phyloP scores from a whole-genome alignment of 441 rosid species.

The Omphalea diandra region DNA sequence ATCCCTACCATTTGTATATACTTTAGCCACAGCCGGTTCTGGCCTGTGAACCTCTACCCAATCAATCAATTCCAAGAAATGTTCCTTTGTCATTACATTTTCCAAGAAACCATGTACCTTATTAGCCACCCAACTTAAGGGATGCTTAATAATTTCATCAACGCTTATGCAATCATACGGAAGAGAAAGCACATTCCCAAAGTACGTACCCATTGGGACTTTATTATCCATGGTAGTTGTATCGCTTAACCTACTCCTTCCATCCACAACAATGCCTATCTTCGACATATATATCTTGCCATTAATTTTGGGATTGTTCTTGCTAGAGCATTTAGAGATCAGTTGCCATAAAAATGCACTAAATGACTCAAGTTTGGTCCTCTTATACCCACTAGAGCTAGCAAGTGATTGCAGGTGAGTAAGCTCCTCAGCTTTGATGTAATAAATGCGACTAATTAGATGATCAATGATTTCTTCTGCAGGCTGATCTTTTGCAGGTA shows the following conservation, averaged over 20 bases:
- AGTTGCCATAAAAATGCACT: slow-evolving; percentile 76
- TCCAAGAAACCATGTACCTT: slow-evolving; percentile 56
- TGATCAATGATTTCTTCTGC: neutral
- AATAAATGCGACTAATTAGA: slow-evolving; percentile 60
- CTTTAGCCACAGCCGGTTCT: slow-evolving; percentile 44
- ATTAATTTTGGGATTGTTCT: neutral
- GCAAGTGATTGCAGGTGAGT: slow-evolving; percentile 54
- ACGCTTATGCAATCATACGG: slow-evolving; percentile 47
- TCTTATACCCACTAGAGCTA: slow-evolving; percentile 29
- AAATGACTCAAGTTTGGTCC: slow-evolving; percentile 65
- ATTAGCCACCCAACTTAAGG: slow-evolving; percentile 52
- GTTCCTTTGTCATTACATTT: slow-evolving; percentile 49
- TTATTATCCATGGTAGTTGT: neutral
- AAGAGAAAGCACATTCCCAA: slow-evolving; percentile 75
- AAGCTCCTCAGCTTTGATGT: slow-evolving; percentile 41
- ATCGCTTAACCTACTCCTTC: slow-evolving; percentile 44
- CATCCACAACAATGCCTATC: slow-evolving; percentile 79
- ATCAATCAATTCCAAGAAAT: slow-evolving; percentile 73
- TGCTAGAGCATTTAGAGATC: slow-evolving; percentile 36
- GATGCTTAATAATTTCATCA: slow-evolving; percentile 43
- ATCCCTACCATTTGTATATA: slow-evolving; percentile 35
- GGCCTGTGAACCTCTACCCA: slow-evolving; percentile 84
- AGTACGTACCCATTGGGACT: slow-evolving; percentile 36
- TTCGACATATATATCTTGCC: slow-evolving; percentile 23
- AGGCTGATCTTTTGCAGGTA: slow-evolving; percentile 37